Percentiles rank a stretch among this genome's conserved stretches.
These are phyloP conservation scores for Stephanocyclus meneghinianus DNA, from an alignment of 352 stramenopile genomes.

Conservation along the genomic window DNA sequence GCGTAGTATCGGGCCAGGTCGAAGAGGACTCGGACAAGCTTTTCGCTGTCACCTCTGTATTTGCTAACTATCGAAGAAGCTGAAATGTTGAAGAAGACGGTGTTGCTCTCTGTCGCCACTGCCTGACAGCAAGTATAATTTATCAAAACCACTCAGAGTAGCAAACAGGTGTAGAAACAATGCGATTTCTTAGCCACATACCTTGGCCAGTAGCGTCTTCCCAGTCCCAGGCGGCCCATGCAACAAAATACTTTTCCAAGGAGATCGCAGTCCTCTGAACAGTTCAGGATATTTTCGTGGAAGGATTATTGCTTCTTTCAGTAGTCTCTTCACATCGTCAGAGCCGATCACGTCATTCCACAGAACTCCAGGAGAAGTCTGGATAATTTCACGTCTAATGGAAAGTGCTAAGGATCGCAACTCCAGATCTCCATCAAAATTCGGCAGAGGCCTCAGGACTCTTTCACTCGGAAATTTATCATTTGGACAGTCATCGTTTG, in stretches of 20 bases:
- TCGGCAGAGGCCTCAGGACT: conserved; percentile 84
- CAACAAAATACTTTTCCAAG: conserved; percentile 53
- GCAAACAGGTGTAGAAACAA: not conserved
- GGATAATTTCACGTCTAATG: conserved; percentile 91
- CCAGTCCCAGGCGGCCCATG: conserved; percentile 84
- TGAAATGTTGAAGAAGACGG: conserved; percentile 97
- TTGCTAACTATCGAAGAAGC: conserved; percentile 81
- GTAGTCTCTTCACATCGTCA: conserved; percentile 57
- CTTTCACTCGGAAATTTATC: conserved; percentile 17
- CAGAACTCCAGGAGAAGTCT: conserved; percentile 80
- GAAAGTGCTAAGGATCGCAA: conserved; percentile 86
- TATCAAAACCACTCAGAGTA: not conserved
- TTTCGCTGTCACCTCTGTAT: conserved; percentile 89
- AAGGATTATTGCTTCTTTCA: conserved; percentile 91
- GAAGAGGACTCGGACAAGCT: conserved; percentile 96
- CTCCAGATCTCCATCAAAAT: conserved; percentile 87
- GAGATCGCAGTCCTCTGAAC: conserved; percentile 77
- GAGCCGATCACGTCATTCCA: conserved; percentile 87
- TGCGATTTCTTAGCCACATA: not conserved
- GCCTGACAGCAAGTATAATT: conserved; percentile 54
- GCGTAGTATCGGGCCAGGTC: conserved; percentile 97
- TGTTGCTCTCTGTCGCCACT: conserved; percentile 92
- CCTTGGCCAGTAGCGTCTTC: conserved; percentile 97
- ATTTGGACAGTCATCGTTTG: not conserved
- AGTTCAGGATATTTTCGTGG: conserved; percentile 89